Conservation (phyloP, 1,139 yeast genomes). For the Pichiaceae sp. region DNA sequence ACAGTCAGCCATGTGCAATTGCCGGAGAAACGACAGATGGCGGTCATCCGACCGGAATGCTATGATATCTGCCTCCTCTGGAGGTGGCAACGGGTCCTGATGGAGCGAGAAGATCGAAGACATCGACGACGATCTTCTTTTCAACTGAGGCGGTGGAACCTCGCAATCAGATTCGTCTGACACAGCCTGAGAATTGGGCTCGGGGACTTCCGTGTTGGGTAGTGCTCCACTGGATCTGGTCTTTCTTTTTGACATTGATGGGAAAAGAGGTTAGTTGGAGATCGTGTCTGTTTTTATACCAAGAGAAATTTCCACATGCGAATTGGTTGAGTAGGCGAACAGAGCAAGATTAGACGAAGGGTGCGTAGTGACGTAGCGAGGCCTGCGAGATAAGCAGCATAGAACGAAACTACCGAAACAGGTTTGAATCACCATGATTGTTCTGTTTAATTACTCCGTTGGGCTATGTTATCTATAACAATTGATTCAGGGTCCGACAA, state of each 20-base stretch:
- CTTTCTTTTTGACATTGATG: constrained; percentile 5
- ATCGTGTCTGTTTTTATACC: background rate
- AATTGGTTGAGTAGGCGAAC: too few relatives aligned
- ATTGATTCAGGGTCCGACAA: too few relatives aligned
- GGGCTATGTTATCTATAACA: too few relatives aligned
- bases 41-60: constrained; percentile 74
- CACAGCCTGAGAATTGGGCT: constrained; percentile 4
- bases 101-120: constrained; percentile 23
- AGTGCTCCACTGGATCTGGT: constrained; percentile 1
- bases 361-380: too few relatives aligned
- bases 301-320: too few relatives aligned
- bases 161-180: constrained; percentile 4
- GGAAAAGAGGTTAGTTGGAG: background rate
- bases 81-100: constrained; percentile 25
- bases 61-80: constrained; percentile 65
- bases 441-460: too few relatives aligned
- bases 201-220: constrained; percentile 2
- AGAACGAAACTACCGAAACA: too few relatives aligned
- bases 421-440: too few relatives aligned
- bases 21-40: constrained; percentile 69
- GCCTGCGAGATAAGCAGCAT: too few relatives aligned
- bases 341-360: too few relatives aligned
- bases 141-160: constrained; percentile 6
- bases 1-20: constrained; percentile 90
- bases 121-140: constrained; percentile 23